Evolutionary conservation across 140 eudicot genomes (phyloP).

Genomic region (Oenanthe javanica): DNA sequence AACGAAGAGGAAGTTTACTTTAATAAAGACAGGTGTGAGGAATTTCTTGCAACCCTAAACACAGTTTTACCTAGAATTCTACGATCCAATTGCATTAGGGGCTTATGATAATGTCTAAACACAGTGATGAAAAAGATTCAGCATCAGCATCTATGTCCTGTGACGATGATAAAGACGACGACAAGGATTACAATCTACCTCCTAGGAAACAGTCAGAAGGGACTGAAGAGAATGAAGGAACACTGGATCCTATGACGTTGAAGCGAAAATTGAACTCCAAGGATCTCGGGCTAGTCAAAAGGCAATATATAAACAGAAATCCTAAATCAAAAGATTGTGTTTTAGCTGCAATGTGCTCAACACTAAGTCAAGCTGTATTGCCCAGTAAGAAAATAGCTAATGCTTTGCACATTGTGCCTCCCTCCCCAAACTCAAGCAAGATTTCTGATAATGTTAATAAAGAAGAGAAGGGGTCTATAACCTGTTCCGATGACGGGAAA

Average conservation of each 20-base stretch:
- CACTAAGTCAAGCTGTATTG: constrained; percentile 48
- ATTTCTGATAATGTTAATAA: constrained; percentile 17
- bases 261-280: constrained; percentile 62
- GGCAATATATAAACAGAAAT: constrained; percentile 40
- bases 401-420: constrained; percentile 20
- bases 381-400: constrained; percentile 39
- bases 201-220: constrained; percentile 45
- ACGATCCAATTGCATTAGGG: neutral
- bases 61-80: neutral
- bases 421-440: constrained; percentile 18
- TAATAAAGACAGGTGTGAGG: constrained; percentile 67
- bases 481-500: constrained; percentile 12
- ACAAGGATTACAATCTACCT: constrained; percentile 61
- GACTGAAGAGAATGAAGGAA: constrained; percentile 57
- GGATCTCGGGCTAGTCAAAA: constrained; percentile 46
- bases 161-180: constrained; percentile 89
- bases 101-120: constrained; percentile 14
- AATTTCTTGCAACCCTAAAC: neutral
- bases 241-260: constrained; percentile 35
- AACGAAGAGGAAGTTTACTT: constrained; percentile 97
- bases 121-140: constrained; percentile 95
- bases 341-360: constrained; percentile 65
- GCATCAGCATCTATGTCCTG: constrained; percentile 54
- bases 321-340: constrained; percentile 60
- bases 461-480: constrained; percentile 22